phyloP scores from a whole-genome alignment of 352 stramenopile species.

The Pythium phragmitis region DNA sequence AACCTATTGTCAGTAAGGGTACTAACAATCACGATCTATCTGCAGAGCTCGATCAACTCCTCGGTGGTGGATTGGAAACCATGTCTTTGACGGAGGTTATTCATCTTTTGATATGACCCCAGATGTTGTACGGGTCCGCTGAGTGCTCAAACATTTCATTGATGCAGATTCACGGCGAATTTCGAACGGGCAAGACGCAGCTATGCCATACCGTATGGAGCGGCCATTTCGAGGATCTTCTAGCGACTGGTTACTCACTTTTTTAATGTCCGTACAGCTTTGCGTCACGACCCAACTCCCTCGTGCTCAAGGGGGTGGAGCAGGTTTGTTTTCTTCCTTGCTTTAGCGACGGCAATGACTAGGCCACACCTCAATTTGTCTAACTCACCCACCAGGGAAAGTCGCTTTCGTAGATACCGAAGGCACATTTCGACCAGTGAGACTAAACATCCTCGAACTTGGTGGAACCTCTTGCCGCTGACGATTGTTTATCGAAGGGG shows the following conservation, averaged over 20 bases:
- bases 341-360: neutral
- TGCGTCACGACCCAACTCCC: constrained; percentile 86
- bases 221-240: neutral
- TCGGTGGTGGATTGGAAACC: constrained; percentile 88
- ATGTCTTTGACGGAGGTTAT: constrained; percentile 90
- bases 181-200: constrained; percentile 94
- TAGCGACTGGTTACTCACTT: neutral
- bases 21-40: neutral
- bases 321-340: constrained; percentile 41
- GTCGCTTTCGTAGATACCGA: constrained; percentile 90
- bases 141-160: neutral
- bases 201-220: constrained; percentile 86
- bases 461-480: neutral
- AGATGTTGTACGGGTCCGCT: neutral
- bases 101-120: neutral
- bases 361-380: neutral
- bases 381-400: constrained; percentile 50
- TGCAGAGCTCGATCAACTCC: constrained; percentile 78
- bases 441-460: neutral
- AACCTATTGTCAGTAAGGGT: neutral
- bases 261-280: constrained; percentile 31
- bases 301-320: constrained; percentile 74
- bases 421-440: constrained; percentile 89
- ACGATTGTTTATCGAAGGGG: constrained; percentile 34
- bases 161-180: constrained; percentile 87